Evolutionary conservation across 108 stramenopile species (phyloP).

Genomic region (Cyclotella distinguenda): DNA sequence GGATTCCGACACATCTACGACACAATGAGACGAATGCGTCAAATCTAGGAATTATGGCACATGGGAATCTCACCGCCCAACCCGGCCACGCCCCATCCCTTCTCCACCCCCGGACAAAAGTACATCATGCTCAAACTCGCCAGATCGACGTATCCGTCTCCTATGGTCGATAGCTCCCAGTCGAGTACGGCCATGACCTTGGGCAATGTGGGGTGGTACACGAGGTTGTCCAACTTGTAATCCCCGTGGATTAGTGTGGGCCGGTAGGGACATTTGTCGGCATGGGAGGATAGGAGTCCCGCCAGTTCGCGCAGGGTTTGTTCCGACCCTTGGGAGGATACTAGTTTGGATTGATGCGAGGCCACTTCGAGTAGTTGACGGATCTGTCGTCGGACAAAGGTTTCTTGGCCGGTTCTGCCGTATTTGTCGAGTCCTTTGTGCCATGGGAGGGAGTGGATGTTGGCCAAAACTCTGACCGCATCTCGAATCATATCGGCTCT

Average conservation of each 20-base stretch:
- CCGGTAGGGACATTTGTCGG: constrained; percentile 53
- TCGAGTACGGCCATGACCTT: constrained; percentile 92
- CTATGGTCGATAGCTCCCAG: constrained; percentile 95
- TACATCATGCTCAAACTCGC: constrained; percentile 93
- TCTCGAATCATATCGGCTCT: constrained; percentile 64
- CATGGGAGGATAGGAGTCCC: constrained; percentile 48
- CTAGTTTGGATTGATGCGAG: constrained; percentile 63
- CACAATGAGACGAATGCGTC: not conserved
- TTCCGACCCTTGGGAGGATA: constrained; percentile 14
- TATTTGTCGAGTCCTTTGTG: constrained; percentile 64
- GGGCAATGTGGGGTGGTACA: constrained; percentile 89
- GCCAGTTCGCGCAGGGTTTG: constrained; percentile 35
- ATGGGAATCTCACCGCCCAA: constrained; percentile 47
- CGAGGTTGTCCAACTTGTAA: constrained; percentile 95
- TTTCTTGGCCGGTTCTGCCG: constrained; percentile 46
- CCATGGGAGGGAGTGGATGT: constrained; percentile 67
- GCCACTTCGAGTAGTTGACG: constrained; percentile 68
- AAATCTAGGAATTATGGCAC: not conserved
- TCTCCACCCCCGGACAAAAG: constrained; percentile 59
- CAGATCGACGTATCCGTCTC: constrained; percentile 90
- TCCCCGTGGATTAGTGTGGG: constrained; percentile 90
- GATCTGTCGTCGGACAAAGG: constrained; percentile 72
- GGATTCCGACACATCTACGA: constrained; percentile 18
- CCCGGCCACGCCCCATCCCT: constrained; percentile 61
- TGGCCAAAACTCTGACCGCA: constrained; percentile 78